Conservation (phyloP, 1,284 basidiomycete genomes). For the Leucoagaricus sp. region DNA sequence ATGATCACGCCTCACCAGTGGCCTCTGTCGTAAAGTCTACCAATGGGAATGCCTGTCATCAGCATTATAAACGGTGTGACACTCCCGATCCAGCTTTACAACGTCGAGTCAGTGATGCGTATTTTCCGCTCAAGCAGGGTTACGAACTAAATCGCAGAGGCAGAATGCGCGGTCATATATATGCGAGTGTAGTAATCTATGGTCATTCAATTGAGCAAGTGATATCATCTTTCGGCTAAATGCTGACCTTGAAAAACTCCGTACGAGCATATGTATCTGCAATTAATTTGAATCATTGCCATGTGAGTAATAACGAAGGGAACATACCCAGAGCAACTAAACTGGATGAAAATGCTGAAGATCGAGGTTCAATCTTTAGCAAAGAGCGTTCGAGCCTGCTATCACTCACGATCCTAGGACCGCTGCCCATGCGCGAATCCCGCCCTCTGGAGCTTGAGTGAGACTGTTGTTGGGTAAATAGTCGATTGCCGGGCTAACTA, state of each 20-base stretch:
- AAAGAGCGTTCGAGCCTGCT: too few relatives aligned
- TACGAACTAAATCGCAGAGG: conserved; percentile 38
- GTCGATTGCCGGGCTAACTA: too few relatives aligned
- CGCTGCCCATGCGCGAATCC: too few relatives aligned
- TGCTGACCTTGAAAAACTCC: conserved; percentile 42
- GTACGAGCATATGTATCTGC: conserved; percentile 36
- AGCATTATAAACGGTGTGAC: conserved; percentile 40
- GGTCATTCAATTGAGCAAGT: conserved; percentile 13
- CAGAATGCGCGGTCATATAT: conserved; percentile 34
- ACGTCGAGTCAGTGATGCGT: neutral
- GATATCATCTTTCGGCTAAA: neutral
- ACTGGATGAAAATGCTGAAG: conserved; percentile 19
- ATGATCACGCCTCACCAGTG: conserved; percentile 33
- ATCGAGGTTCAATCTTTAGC: too few relatives aligned
- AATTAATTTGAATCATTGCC: neutral
- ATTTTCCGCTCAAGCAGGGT: neutral
- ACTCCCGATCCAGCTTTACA: conserved; percentile 43
- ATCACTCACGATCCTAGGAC: too few relatives aligned
- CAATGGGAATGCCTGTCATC: conserved; percentile 35
- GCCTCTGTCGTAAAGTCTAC: conserved; percentile 39
- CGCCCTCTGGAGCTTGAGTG: too few relatives aligned
- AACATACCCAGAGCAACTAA: conserved; percentile 36
- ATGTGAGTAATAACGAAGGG: neutral
- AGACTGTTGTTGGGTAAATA: too few relatives aligned
- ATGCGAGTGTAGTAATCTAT: conserved; percentile 28